These are phyloP conservation scores for Sphagnurus paluster DNA, from an alignment of 1,284 basidiomycete species.

Conservation along the genomic window DNA sequence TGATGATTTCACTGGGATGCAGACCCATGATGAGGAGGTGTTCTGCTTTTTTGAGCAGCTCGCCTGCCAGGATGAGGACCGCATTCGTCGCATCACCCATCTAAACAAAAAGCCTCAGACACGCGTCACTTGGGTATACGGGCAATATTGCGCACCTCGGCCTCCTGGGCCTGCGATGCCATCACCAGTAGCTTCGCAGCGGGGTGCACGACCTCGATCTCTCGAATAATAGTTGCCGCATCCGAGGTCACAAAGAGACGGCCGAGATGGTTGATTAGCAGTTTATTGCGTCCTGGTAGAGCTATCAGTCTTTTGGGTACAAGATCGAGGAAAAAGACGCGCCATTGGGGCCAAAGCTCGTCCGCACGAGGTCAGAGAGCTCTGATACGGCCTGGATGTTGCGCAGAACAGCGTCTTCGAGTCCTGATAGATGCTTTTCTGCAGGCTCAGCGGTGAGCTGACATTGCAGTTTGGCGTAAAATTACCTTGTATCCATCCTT, in stretches of 20 bases:
- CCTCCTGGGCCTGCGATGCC: constrained; percentile 96
- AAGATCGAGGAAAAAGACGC: constrained; percentile 29
- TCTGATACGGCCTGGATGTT: constrained; percentile 97
- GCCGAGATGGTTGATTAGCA: constrained; percentile 95
- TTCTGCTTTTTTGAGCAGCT: constrained; percentile 94
- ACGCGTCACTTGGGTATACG: neutral
- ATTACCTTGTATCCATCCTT: constrained; percentile 91
- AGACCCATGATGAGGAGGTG: constrained; percentile 93
- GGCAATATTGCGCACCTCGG: constrained; percentile 64
- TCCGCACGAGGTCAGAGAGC: constrained; percentile 93
- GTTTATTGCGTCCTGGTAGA: constrained; percentile 83
- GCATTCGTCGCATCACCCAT: constrained; percentile 98
- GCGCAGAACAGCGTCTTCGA: constrained; percentile 91
- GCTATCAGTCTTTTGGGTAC: constrained; percentile 6
- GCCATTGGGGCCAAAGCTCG: constrained; percentile 97
- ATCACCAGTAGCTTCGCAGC: constrained; percentile 97
- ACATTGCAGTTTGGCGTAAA: constrained; percentile 5
- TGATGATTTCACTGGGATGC: constrained; percentile 92
- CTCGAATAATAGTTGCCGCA: constrained; percentile 97
- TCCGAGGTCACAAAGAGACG: constrained; percentile 97
- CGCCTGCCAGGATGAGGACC: constrained; percentile 94
- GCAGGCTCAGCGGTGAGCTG: constrained; percentile 9
- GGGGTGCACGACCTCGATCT: constrained; percentile 98
- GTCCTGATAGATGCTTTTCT: constrained; percentile 79
- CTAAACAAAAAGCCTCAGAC: constrained; percentile 35